A percentile compares a stretch with the other conserved stretches of the same genome.
Conservation (phyloP, 352 stramenopile genomes). For the Globisporangium canariense region DNA sequence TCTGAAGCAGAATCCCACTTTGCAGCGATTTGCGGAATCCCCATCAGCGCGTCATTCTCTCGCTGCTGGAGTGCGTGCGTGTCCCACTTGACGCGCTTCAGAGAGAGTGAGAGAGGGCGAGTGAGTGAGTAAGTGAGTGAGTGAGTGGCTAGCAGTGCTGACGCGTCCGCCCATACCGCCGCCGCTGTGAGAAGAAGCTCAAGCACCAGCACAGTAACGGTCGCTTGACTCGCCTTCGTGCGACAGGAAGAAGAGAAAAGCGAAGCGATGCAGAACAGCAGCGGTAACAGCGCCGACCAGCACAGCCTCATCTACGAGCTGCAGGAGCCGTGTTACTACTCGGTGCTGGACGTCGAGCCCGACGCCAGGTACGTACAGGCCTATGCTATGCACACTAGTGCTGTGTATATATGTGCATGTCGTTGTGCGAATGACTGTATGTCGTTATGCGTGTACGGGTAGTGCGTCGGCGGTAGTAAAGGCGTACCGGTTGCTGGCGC, state of each 20-base stretch:
- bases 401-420: neutral
- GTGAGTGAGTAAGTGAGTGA: neutral
- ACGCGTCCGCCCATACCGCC: neutral
- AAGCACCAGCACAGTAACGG: neutral
- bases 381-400: too few relatives aligned
- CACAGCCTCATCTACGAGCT: conserved; percentile 34
- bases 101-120: neutral
- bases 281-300: conserved; percentile 15
- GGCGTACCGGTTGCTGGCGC: conserved; percentile 91
- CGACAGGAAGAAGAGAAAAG: neutral
- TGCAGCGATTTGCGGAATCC: neutral
- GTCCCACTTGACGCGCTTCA: neutral
- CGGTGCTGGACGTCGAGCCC: conserved; percentile 55
- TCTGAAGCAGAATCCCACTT: neutral
- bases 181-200: neutral
- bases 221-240: too few relatives aligned
- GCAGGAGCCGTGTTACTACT: conserved; percentile 65
- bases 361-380: conserved; percentile 39
- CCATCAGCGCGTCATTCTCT: conserved; percentile 4
- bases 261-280: conserved; percentile 16
- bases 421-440: neutral
- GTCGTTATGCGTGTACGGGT: neutral
- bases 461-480: conserved; percentile 93
- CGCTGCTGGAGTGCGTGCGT: neutral
- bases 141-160: neutral